A percentile compares a stretch with the other conserved stretches of the same genome.
These are phyloP conservation scores for Biscogniauxia mediterranea DNA, from an alignment of 2,329 filamentous ascomycete species.

Conservation along the genomic window DNA sequence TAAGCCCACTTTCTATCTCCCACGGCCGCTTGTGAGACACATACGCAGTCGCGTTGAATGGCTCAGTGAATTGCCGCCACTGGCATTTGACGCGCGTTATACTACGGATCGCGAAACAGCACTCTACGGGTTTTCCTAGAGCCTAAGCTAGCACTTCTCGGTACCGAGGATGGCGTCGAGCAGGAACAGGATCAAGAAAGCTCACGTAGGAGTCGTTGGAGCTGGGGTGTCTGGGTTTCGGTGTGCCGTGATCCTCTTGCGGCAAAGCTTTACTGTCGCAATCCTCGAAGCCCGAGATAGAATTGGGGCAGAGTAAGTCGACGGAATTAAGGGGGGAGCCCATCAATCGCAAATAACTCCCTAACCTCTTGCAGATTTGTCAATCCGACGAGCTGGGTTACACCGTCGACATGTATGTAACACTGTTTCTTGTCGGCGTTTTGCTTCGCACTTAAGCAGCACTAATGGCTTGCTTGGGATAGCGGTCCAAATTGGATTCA, in stretches of 20 bases:
- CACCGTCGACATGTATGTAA: slow-evolving; percentile 28
- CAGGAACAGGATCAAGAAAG: slow-evolving; percentile 1
- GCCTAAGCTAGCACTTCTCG: not conserved
- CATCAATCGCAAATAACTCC: not conserved
- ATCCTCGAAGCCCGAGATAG: slow-evolving; percentile 56
- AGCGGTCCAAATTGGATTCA: slow-evolving; percentile 60
- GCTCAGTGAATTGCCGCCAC: not conserved
- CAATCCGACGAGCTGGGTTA: slow-evolving; percentile 33
- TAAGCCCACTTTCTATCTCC: not conserved
- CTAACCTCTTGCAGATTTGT: slow-evolving; percentile 27
- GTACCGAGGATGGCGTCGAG: not conserved
- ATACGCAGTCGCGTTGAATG: not conserved
- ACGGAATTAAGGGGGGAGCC: too few species aligned
- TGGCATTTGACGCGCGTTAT: not conserved
- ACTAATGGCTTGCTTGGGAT: slow-evolving; percentile 2
- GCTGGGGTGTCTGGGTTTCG: slow-evolving; percentile 56
- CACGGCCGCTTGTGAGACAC: not conserved
- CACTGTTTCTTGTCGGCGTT: not conserved
- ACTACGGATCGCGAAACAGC: not conserved
- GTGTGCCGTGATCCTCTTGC: slow-evolving; percentile 54
- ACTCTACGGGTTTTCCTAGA: not conserved
- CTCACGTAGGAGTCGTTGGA: slow-evolving; percentile 49
- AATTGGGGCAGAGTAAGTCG: slow-evolving; percentile 51
- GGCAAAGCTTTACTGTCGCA: slow-evolving; percentile 52
- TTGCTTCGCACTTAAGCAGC: not conserved